Conservation (phyloP, 805 yeast species). For the Teunomyces barrocoloradensis region DNA sequence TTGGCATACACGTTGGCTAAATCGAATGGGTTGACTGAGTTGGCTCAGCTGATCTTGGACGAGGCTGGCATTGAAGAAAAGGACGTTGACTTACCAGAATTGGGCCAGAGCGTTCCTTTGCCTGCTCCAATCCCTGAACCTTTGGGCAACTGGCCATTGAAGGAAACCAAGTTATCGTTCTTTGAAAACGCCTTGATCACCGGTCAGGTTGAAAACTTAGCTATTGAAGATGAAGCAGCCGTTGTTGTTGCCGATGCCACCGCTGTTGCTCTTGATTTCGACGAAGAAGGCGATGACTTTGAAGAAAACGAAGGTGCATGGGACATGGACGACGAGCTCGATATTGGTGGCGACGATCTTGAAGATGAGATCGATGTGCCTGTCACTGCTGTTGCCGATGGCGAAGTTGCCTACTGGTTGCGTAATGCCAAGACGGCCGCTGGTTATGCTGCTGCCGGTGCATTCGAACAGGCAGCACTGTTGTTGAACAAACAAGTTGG, state of each 20-base stretch:
- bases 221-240: slow-evolving; percentile 40
- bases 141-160: slow-evolving; percentile 76
- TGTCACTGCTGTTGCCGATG: slow-evolving; percentile 33
- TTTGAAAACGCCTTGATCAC: slow-evolving; percentile 76
- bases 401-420: slow-evolving; percentile 77
- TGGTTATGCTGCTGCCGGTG: slow-evolving; percentile 92
- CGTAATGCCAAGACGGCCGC: slow-evolving; percentile 89
- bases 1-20: slow-evolving; percentile 93
- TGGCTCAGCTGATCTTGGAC: slow-evolving; percentile 69
- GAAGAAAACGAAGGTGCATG: slow-evolving; percentile 64
- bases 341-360: slow-evolving; percentile 48
- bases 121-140: slow-evolving; percentile 50
- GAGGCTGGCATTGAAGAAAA: slow-evolving; percentile 64
- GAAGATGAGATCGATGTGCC: slow-evolving; percentile 11
- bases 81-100: slow-evolving; percentile 63
- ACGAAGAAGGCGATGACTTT: slow-evolving; percentile 27
- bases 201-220: slow-evolving; percentile 70
- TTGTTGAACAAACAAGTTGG: slow-evolving; percentile 88
- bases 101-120: slow-evolving; percentile 39
- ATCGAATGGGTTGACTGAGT: slow-evolving; percentile 72
- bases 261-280: slow-evolving; percentile 14
- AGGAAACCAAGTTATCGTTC: slow-evolving; percentile 67
- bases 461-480: slow-evolving; percentile 94
- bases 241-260: slow-evolving; percentile 11
- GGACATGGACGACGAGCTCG: slow-evolving; percentile 79